Evolutionary conservation across 2,329 filamentous ascomycete genomes (phyloP).

Genomic region (Scleromitrula shiraiana): DNA sequence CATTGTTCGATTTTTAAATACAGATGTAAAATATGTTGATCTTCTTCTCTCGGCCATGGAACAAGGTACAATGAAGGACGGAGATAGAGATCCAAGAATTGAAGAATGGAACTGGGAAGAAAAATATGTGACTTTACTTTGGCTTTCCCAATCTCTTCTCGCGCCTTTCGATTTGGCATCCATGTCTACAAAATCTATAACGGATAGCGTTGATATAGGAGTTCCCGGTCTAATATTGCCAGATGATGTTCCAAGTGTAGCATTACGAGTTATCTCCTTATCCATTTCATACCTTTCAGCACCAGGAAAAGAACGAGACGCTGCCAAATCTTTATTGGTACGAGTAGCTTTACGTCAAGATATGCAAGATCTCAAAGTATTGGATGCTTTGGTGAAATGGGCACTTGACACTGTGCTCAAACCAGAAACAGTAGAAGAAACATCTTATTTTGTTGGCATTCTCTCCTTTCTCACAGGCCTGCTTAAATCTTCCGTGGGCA

Average conservation of each 20-base stretch:
- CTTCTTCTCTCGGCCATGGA: slow-evolving; percentile 70
- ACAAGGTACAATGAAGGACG: slow-evolving; percentile 28
- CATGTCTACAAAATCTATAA: slow-evolving; percentile 58
- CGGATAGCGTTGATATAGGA: slow-evolving; percentile 36
- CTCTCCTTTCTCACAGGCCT: slow-evolving; percentile 74
- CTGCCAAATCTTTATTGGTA: slow-evolving; percentile 75
- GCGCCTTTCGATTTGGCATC: slow-evolving; percentile 86
- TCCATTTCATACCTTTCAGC: slow-evolving; percentile 63
- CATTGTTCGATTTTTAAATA: slow-evolving; percentile 81
- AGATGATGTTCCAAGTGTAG: slow-evolving; percentile 56
- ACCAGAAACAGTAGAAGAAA: slow-evolving; percentile 33
- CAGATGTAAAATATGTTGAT: slow-evolving; percentile 80
- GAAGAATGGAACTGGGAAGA: slow-evolving; percentile 69
- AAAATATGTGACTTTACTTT: slow-evolving; percentile 77
- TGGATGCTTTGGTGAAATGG: slow-evolving; percentile 63
- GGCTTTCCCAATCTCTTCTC: slow-evolving; percentile 74
- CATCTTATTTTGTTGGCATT: slow-evolving; percentile 71
- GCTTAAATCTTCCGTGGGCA: slow-evolving; percentile 59
- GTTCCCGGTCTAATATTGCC: slow-evolving; percentile 49
- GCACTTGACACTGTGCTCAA: slow-evolving; percentile 51
- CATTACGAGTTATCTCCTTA: slow-evolving; percentile 61
- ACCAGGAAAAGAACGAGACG: slow-evolving; percentile 81
- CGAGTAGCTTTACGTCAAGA: slow-evolving; percentile 76
- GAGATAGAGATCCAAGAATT: background rate
- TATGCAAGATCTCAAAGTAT: slow-evolving; percentile 71